A percentile compares a stretch with the other conserved stretches of the same genome.
phyloP scores from a whole-genome alignment of 305 asterid genomes.

The Striga hermonthica region DNA sequence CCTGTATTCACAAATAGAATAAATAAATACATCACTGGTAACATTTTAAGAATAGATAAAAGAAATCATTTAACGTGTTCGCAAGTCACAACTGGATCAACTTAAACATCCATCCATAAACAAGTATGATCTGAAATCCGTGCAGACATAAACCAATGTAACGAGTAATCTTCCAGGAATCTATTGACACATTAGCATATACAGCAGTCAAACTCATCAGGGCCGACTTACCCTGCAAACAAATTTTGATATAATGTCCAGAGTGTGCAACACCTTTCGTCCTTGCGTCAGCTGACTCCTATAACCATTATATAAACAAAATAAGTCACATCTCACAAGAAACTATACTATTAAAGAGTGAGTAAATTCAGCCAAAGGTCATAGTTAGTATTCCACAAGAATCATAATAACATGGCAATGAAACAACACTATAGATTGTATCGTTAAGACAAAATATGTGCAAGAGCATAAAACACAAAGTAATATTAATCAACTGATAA shows the following conservation, averaged over 20 bases:
- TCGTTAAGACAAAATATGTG: not conserved
- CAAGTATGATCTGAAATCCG: not conserved
- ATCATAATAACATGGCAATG: constrained; percentile 1
- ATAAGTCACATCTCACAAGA: constrained; percentile 10
- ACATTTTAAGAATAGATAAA: constrained; percentile 25
- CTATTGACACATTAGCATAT: constrained; percentile 21
- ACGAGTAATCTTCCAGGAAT: constrained; percentile 19
- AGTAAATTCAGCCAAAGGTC: not conserved
- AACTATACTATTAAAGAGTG: constrained; percentile 16
- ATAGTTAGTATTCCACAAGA: not conserved
- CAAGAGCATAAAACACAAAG: not conserved
- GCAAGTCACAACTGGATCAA: constrained; percentile 8
- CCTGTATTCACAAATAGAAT: constrained; percentile 8
- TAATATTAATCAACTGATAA: not conserved
- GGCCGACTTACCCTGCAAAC: constrained; percentile 61
- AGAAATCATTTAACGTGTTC: constrained; percentile 18
- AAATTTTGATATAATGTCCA: constrained; percentile 87
- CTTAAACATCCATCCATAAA: constrained; percentile 20
- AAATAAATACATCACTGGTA: constrained; percentile 20
- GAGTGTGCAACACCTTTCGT: constrained; percentile 81
- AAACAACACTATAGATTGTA: constrained; percentile 16
- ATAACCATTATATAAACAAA: constrained; percentile 32
- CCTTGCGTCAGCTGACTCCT: constrained; percentile 98
- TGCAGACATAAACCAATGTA: not conserved
- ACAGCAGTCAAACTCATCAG: constrained; percentile 22